Base-by-base conservation (phyloP, 306 rosid species). In the Lagenaria siceraria region DNA sequence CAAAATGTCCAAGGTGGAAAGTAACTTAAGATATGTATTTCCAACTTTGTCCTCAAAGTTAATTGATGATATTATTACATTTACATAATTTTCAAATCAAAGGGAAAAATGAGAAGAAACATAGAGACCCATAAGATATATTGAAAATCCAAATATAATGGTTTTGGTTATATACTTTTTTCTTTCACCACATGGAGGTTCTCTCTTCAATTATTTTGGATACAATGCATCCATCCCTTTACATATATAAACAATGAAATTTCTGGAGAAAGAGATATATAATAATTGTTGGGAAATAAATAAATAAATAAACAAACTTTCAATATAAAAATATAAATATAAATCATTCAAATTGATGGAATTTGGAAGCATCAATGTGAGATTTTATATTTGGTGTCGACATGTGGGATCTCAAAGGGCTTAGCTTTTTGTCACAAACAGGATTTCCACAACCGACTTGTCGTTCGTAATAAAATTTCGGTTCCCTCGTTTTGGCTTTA, bases 181-280 rank as follows among this genome's bases (percentile, higher is more conserved):
- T 81, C 46, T 78, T 82, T 79, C 86, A 83, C 56, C 78, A 77
- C 76, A 9, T 90, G 95, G 92, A 85, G 92, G 91, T 80, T 74
- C 87, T 81, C 83, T 72, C 82, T 79, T 84, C 86, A 76, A 89
- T 68, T 74, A 83, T 81, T 85, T 86, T 84, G 85, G 92, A 84
- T 95, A 77, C 99, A 95, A 80, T 92, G 98, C 79, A 95, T 89
- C 96, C 85, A 61, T 78, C 81, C 58, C 24, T 22, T 33, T 29
- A 35, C n/a, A 31, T 3, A 18, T 19, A 58, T n/a, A 61, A 77
- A n/a, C n/a, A 51, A 22, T 43, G 17, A 77, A 61, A 77, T 10
- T 40, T 15, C 4, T 12, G 10, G 13, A 51, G 33, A 51, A 10
- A 60, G 17, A 55, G 13, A 22, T 24, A n/a, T n/a, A n/a, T n/a